A percentile compares a stretch with the other conserved stretches of the same genome.
Evolutionary conservation across 2,329 filamentous ascomycete genomes (phyloP).

Genomic region (Pyrenochaeta sp.): DNA sequence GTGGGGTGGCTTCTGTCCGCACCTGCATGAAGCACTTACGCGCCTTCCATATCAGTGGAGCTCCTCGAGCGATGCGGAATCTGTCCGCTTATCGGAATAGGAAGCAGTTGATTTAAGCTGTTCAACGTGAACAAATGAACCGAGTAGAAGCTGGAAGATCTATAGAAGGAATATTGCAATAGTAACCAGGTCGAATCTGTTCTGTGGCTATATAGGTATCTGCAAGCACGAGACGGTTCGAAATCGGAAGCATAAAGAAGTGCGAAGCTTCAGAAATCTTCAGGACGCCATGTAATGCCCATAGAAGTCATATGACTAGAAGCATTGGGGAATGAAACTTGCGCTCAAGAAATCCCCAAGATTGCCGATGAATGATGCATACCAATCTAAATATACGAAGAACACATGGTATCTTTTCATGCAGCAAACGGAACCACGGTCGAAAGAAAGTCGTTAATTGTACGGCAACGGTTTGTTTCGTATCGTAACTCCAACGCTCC

Average conservation of each 20-base stretch:
- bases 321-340: not conserved
- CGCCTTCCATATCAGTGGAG: slow-evolving; percentile 4
- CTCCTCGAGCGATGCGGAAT: not conserved
- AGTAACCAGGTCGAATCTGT: not conserved
- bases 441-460: slow-evolving; percentile 10
- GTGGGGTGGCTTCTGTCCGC: slow-evolving; percentile 7
- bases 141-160: not conserved
- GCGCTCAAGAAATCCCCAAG: not conserved
- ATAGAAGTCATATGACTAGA: not conserved
- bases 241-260: not conserved
- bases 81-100: not conserved
- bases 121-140: not conserved
- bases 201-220: slow-evolving; percentile 17
- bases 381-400: slow-evolving; percentile 19
- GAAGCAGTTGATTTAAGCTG: too few relatives aligned
- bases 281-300: slow-evolving; percentile 27
- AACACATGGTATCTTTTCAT: slow-evolving; percentile 23
- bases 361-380: slow-evolving; percentile 5
- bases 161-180: not conserved
- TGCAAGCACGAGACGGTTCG: slow-evolving; percentile 1
- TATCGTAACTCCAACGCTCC: not conserved
- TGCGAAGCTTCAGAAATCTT: slow-evolving; percentile 1
- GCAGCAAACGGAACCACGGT: not conserved
- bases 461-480: not conserved
- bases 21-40: not conserved